Conservation (phyloP, 805 yeast species). For the Diddensiella santjacobensis region DNA sequence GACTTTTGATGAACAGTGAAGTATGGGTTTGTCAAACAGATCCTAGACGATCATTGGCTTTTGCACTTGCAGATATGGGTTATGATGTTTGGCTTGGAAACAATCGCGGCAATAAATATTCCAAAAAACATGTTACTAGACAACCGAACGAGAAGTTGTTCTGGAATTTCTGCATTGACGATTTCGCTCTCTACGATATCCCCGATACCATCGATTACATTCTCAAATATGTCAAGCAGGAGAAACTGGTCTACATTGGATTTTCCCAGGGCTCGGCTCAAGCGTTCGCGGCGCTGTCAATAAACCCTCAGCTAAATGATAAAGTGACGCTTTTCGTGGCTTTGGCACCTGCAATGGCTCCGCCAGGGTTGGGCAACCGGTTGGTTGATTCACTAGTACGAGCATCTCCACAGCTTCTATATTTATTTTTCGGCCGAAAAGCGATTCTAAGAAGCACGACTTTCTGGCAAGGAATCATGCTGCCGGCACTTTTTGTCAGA, state of each 20-base stretch:
- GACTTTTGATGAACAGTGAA: slow-evolving; percentile 84
- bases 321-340: slow-evolving; percentile 63
- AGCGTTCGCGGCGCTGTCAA: slow-evolving; percentile 75
- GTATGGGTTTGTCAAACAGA: slow-evolving; percentile 59
- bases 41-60: slow-evolving; percentile 60
- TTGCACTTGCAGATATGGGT: slow-evolving; percentile 70
- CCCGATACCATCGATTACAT: slow-evolving; percentile 80
- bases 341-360: slow-evolving; percentile 91
- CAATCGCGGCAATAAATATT: slow-evolving; percentile 89
- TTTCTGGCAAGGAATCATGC: slow-evolving; percentile 74
- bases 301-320: slow-evolving; percentile 56
- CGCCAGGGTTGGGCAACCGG: slow-evolving; percentile 74
- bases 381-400: slow-evolving; percentile 71
- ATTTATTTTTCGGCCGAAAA: slow-evolving; percentile 65
- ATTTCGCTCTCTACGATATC: slow-evolving; percentile 85
- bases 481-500: slow-evolving; percentile 69
- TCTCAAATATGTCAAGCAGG: slow-evolving; percentile 45
- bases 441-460: slow-evolving; percentile 71
- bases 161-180: slow-evolving; percentile 91
- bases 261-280: slow-evolving; percentile 95
- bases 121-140: slow-evolving; percentile 64
- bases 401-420: slow-evolving; percentile 71
- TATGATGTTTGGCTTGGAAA: slow-evolving; percentile 95
- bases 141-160: slow-evolving; percentile 48
- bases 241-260: slow-evolving; percentile 66